Evolutionary conservation across 768 basidiomycete species (phyloP), one percentile per base, ranked within the genome.

Genomic region (Hygrocybe coccinea): DNA sequence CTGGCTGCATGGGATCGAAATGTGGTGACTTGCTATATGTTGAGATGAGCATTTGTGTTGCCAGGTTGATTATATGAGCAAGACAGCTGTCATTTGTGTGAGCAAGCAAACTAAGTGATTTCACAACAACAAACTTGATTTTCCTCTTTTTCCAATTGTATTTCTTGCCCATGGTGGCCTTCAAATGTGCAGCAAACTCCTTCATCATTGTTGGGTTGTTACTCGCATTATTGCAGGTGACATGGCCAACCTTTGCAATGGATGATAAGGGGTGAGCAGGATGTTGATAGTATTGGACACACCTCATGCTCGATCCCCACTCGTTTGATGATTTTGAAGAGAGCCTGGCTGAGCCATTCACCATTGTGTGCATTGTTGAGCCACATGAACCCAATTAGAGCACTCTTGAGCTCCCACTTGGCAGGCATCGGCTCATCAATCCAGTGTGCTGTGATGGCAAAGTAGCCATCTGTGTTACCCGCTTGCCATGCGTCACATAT

Each of bases 401-500:
- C 66, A 36, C 53, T 61, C n/a, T 70, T 46, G 8, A 69, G 43
- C 25, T 63, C 53, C 71, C 70, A 76, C 5, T 61, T 39, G 0
- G 57, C 56, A 9, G 61, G 55, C 1, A 24, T 17, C 1, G 15
- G 44, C 57, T 74, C 69, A 29, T 74, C 69, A 37, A 74, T 70
- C 73, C 75, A 77, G 48, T 74, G 71, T 1, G 64, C 71, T 0
- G 69, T 77, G 4, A 73, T 68, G 0, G 67, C 74, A 59, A 73
- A 72, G 58, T 77, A 78, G 1, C 61, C 67, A 59, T 76, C 73
- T 1, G 57, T 56, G 56, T 72, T 75, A 6, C 38, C 47, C 2
- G 74, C 75, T 45, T 73, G 73, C 76, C 74, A 76, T 12, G 65
- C 72, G 59, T 77, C 69, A 59, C 72, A 72, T 2, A 73, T 77